Evolutionary conservation across 163 green algal genomes (phyloP).

Genomic region (Picocystis sp.): DNA sequence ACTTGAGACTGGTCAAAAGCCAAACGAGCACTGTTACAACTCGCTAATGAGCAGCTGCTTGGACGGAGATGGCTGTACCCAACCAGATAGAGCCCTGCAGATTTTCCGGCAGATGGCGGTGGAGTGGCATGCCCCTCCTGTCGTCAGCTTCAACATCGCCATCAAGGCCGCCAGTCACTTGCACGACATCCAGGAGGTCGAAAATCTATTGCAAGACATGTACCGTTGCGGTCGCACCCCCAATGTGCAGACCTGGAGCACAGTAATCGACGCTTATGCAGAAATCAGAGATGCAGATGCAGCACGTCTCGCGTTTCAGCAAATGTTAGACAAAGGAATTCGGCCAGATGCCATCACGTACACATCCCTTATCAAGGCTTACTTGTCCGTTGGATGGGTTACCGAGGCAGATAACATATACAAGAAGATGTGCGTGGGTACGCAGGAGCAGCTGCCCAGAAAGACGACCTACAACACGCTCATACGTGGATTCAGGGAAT

Average conservation of each 20-base stretch:
- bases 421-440: slow-evolving; percentile 16
- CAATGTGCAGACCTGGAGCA: slow-evolving; percentile 15
- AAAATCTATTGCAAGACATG: slow-evolving; percentile 15
- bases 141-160: slow-evolving; percentile 22
- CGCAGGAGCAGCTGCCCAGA: slow-evolving; percentile 12
- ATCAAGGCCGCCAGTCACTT: slow-evolving; percentile 17
- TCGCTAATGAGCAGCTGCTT: slow-evolving; percentile 26
- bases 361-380: slow-evolving; percentile 18
- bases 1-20: neutral
- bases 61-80: neutral
- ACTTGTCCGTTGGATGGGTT: slow-evolving; percentile 7
- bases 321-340: slow-evolving; percentile 12
- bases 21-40: slow-evolving; percentile 7
- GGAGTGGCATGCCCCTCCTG: slow-evolving; percentile 9
- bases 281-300: slow-evolving; percentile 6
- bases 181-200: slow-evolving; percentile 9
- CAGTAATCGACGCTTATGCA: slow-evolving; percentile 19
- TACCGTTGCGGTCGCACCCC: slow-evolving; percentile 5
- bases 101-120: slow-evolving; percentile 12
- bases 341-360: slow-evolving; percentile 10
- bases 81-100: slow-evolving; percentile 16
- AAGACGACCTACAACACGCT: slow-evolving; percentile 15
- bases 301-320: slow-evolving; percentile 14
- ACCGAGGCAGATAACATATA: slow-evolving; percentile 16
- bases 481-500: slow-evolving; percentile 15